Evolutionary conservation across 805 yeast genomes (phyloP).

Genomic region (Jamesozyma piceae): DNA sequence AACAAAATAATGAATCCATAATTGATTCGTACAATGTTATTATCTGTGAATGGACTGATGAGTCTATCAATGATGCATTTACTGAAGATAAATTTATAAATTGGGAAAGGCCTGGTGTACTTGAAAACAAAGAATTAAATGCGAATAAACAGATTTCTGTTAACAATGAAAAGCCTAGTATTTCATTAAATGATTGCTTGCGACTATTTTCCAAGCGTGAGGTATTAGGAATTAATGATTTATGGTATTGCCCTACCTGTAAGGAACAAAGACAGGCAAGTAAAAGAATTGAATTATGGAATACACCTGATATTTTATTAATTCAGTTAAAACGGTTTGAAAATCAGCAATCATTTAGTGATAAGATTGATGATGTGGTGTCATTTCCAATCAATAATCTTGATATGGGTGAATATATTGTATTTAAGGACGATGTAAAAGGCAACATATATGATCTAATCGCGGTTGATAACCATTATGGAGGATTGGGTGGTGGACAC

Average conservation of each 20-base stretch:
- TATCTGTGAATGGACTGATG: constrained; percentile 60
- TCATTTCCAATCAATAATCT: constrained; percentile 80
- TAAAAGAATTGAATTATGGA: constrained; percentile 85
- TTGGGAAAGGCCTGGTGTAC: constrained; percentile 44
- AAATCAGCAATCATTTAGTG: constrained; percentile 74
- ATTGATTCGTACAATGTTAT: constrained; percentile 30
- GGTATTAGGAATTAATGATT: constrained; percentile 74
- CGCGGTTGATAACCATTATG: constrained; percentile 93
- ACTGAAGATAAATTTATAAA: constrained; percentile 42
- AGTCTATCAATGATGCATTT: constrained; percentile 43
- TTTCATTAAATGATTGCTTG: constrained; percentile 66
- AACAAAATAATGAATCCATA: background rate
- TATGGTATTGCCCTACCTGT: constrained; percentile 91
- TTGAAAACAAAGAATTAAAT: constrained; percentile 49
- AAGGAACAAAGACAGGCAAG: constrained; percentile 85
- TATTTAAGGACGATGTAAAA: constrained; percentile 22
- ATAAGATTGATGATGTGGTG: constrained; percentile 76
- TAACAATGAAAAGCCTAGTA: constrained; percentile 30
- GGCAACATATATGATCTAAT: constrained; percentile 64
- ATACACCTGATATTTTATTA: constrained; percentile 82
- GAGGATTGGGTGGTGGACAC: constrained; percentile 96
- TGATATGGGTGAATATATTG: constrained; percentile 57
- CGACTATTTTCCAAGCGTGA: constrained; percentile 71
- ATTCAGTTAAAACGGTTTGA: constrained; percentile 88
- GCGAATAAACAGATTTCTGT: constrained; percentile 31